Base-by-base conservation (phyloP, 805 yeast genomes). In the Yueomyces sp. region DNA sequence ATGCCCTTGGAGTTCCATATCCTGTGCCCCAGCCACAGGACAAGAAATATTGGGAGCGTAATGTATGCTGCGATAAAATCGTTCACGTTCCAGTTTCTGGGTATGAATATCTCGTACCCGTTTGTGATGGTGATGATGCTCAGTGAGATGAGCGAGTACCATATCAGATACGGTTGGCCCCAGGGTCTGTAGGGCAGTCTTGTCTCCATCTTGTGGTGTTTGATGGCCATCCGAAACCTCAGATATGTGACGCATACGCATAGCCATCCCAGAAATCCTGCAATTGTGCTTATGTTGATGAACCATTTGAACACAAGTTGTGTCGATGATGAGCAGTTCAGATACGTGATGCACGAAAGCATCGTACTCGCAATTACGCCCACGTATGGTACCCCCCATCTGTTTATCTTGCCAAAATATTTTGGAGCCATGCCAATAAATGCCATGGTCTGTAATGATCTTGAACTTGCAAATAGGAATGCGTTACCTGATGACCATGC, bases 11-110 rank as follows among this genome's bases (percentile, higher is more conserved):
- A 66, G 28, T 65, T 62, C 60, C 68, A 75, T 4, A 68, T 4
- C 52, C 75, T 73, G 62, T 80, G 86, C 5, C 78, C 83, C 39
- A 72, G 47, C 58, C 75, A 81, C 39, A 81, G 63, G 4, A 63
- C 62, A 3, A 73, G 57, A 56, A 60, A 57, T 4, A 60, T 42
- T 8, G 62, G 62, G 37, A 81, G 55, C 0, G 86, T 80, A 47
- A 81, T 68, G 60, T 81, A 81, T 7, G 87, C 82, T 33, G 88
- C 87, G 42, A 81, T 62, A 52, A 81, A 81, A 57, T 78, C 79
- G 5, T 73, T 59, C 1, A 60, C 70, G 11, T 67, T 69, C 67
- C 78, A 79, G 41, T 60, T 52, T 30, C 54, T 57, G 26, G 68
- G 68, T 47, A 81, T 60, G 47, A 81, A 81, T 4, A 76, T 80